These are phyloP conservation scores for Schoenoplectus triqueter DNA, from an alignment of 202 grass and related monocot genomes.

Conservation along the genomic window DNA sequence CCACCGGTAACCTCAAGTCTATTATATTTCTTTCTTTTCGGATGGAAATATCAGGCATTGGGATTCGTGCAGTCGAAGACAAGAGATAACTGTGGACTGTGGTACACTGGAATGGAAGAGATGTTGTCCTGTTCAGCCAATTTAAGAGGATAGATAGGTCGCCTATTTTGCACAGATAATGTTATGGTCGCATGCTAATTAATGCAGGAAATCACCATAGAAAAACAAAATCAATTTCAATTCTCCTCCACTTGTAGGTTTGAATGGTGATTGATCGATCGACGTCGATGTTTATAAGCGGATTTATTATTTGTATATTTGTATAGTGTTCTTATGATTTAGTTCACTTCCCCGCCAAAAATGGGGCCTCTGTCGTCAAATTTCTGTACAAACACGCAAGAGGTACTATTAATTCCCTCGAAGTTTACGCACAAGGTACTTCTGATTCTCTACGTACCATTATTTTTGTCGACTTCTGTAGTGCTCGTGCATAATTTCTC, in stretches of 20 bases:
- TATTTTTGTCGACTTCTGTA: too few relatives aligned
- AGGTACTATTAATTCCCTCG: constrained; percentile 27
- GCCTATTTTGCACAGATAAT: too few relatives aligned
- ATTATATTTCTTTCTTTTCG: not conserved
- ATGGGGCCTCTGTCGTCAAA: not conserved
- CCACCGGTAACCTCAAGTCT: not conserved
- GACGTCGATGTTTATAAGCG: too few relatives aligned
- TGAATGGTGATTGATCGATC: too few relatives aligned
- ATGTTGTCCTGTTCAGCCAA: not conserved
- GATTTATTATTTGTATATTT: not conserved
- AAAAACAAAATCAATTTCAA: too few relatives aligned
- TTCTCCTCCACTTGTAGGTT: too few relatives aligned
- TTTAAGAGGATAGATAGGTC: too few relatives aligned
- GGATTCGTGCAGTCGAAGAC: not conserved
- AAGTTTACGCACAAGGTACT: not conserved
- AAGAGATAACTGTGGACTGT: not conserved
- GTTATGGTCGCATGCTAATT: too few relatives aligned
- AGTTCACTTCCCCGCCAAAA: too few relatives aligned
- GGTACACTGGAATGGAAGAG: not conserved
- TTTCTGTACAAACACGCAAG: constrained; percentile 27
- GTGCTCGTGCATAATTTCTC: too few relatives aligned
- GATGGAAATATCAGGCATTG: not conserved
- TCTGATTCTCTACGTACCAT: not conserved
- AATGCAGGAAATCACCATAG: too few relatives aligned
- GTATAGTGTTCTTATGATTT: not conserved